Percentiles rank a stretch among this genome's conserved stretches.
phyloP scores from a whole-genome alignment of 495 filamentous ascomycete genomes.

The Pseudevernia furfuracea region DNA sequence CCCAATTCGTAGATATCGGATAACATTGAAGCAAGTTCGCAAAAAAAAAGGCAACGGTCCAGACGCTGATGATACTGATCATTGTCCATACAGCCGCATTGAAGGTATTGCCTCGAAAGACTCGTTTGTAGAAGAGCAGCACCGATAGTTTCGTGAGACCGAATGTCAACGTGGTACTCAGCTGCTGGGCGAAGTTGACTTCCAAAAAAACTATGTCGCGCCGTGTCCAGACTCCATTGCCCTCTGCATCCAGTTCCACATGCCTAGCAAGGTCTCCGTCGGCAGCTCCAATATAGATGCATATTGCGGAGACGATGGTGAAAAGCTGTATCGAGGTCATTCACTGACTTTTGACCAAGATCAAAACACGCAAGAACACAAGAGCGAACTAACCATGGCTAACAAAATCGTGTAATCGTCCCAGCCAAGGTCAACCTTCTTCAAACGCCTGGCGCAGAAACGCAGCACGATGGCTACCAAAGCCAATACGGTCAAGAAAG shows the following conservation, averaged over 20 bases:
- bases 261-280: not conserved
- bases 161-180: conserved; percentile 1
- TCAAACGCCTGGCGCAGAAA: conserved; percentile 8
- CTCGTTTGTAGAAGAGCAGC: conserved; percentile 12
- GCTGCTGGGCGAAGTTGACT: not conserved
- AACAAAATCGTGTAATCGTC: conserved; percentile 6
- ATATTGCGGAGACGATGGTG: conserved; percentile 1
- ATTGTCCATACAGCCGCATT: conserved; percentile 9
- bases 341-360: not conserved
- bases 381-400: conserved; percentile 2
- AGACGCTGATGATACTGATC: conserved; percentile 6
- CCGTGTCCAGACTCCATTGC: not conserved
- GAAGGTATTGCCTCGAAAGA: conserved; percentile 4
- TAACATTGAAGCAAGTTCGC: conserved; percentile 13
- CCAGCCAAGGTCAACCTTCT: conserved; percentile 3
- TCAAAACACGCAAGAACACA: not conserved
- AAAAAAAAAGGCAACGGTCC: conserved; percentile 13
- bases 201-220: conserved; percentile 2
- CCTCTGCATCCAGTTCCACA: not conserved
- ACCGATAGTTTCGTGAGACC: conserved; percentile 12
- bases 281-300: not conserved
- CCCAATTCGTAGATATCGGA: conserved; percentile 9
- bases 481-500: not conserved
- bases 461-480: not conserved
- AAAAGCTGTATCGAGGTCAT: not conserved